These are phyloP conservation scores for Phytophthora melonis DNA, from an alignment of 352 stramenopile species.

Conservation along the genomic window DNA sequence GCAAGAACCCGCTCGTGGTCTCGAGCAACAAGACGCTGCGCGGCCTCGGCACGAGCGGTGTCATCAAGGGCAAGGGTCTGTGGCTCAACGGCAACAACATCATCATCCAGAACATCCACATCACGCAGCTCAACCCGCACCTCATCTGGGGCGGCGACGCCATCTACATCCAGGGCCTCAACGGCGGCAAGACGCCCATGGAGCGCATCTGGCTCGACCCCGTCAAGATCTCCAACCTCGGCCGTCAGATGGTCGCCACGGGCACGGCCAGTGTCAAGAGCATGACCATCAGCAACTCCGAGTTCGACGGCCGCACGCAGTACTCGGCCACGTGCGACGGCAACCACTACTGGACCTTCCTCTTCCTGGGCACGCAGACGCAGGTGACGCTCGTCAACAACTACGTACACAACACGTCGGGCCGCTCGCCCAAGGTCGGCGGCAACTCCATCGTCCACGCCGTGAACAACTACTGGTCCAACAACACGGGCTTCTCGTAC, in stretches of 20 bases:
- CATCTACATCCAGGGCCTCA: no score
- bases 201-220: no score
- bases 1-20: conserved; percentile 42
- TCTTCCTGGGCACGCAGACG: not conserved
- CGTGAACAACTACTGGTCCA: conserved; percentile 60
- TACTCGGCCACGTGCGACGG: not conserved
- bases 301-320: not conserved
- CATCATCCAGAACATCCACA: no score
- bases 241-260: not conserved
- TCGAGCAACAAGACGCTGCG: conserved; percentile 57
- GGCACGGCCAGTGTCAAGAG: not conserved
- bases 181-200: no score
- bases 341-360: not conserved
- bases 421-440: conserved; percentile 44
- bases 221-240: no score
- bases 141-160: no score
- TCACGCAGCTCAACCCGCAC: no score
- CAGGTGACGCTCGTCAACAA: conserved; percentile 2
- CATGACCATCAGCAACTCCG: not conserved
- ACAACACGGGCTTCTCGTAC: conserved; percentile 49
- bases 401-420: no score
- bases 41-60: conserved; percentile 45
- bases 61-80: conserved; percentile 57
- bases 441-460: conserved; percentile 40
- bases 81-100: conserved; percentile 43